These are phyloP conservation scores for Leccinum fibrillosum DNA, from an alignment of 768 basidiomycete species.

Conservation along the genomic window DNA sequence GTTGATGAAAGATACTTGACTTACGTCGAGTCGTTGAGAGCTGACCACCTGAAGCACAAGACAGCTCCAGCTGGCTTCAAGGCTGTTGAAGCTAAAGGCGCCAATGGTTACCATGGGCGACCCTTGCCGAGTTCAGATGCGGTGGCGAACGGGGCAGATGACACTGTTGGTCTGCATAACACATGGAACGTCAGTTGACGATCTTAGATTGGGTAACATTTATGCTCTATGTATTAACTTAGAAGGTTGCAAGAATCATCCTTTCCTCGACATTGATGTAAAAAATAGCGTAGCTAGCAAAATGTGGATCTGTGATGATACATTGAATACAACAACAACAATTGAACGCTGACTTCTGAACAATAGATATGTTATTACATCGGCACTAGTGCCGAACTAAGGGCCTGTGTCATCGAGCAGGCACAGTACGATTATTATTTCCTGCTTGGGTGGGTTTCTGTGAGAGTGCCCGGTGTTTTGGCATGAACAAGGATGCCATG, in stretches of 20 bases:
- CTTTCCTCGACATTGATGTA: slow-evolving; percentile 5
- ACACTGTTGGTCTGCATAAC: slow-evolving; percentile 80
- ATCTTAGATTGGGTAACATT: neutral
- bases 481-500: slow-evolving; percentile 63
- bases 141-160: slow-evolving; percentile 61
- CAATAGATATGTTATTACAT: slow-evolving; percentile 7
- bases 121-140: slow-evolving; percentile 34
- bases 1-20: slow-evolving; percentile 81
- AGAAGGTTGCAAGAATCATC: neutral
- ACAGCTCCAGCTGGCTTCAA: slow-evolving; percentile 27
- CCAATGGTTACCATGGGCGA: slow-evolving; percentile 20
- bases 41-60: slow-evolving; percentile 76
- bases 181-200: slow-evolving; percentile 47
- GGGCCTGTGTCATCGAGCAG: slow-evolving; percentile 17
- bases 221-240: slow-evolving; percentile 2
- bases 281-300: slow-evolving; percentile 3
- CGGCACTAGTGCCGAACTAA: neutral
- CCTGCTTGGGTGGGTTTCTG: slow-evolving; percentile 43
- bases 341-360: neutral
- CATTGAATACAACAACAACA: slow-evolving; percentile 8
- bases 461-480: slow-evolving; percentile 66
- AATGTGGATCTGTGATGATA: slow-evolving; percentile 12
- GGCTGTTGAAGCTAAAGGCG: slow-evolving; percentile 34
- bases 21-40: slow-evolving; percentile 70
- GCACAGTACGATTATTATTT: slow-evolving; percentile 17